Percentiles rank a stretch among this genome's conserved stretches.
Evolutionary conservation across 169 alveolate species (phyloP).

Genomic region (Babesia ovis): DNA sequence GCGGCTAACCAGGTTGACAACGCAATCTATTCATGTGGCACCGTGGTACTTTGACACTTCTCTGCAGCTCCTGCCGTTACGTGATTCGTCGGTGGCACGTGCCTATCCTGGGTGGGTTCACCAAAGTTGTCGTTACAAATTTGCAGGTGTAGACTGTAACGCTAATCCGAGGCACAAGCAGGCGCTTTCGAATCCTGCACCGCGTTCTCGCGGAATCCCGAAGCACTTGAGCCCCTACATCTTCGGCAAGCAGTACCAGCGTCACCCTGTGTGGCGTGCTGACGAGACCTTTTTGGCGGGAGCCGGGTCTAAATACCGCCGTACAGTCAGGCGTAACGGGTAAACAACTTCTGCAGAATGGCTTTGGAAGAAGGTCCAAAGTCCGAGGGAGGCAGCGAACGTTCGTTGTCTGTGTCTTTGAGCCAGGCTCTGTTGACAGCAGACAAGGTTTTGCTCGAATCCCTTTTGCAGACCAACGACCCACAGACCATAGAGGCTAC

Average conservation of each 20-base stretch:
- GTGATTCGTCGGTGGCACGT: constrained; percentile 85
- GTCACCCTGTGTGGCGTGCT: constrained; percentile 77
- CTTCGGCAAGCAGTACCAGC: constrained; percentile 79
- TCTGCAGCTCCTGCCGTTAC: constrained; percentile 85
- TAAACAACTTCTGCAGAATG: neutral
- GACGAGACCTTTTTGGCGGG: constrained; percentile 61
- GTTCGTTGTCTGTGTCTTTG: constrained; percentile 44
- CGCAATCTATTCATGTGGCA: constrained; percentile 81
- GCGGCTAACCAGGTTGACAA: no score
- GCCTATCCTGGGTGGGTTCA: constrained; percentile 78
- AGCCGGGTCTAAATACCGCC: constrained; percentile 48
- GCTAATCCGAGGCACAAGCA: constrained; percentile 87
- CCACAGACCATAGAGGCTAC: constrained; percentile 46
- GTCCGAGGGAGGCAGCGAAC: neutral
- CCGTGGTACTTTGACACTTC: constrained; percentile 79
- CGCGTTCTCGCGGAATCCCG: constrained; percentile 86
- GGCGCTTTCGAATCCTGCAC: constrained; percentile 81
- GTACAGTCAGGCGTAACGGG: constrained; percentile 46
- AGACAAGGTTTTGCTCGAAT: constrained; percentile 56
- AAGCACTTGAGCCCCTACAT: constrained; percentile 80
- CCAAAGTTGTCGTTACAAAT: neutral
- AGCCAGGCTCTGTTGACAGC: constrained; percentile 66
- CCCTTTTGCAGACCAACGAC: constrained; percentile 51
- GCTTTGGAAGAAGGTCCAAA: neutral
- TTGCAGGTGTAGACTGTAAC: constrained; percentile 83